Evolutionary conservation across 306 rosid genomes (phyloP).

Genomic region (Pyrus bretschneideri): DNA sequence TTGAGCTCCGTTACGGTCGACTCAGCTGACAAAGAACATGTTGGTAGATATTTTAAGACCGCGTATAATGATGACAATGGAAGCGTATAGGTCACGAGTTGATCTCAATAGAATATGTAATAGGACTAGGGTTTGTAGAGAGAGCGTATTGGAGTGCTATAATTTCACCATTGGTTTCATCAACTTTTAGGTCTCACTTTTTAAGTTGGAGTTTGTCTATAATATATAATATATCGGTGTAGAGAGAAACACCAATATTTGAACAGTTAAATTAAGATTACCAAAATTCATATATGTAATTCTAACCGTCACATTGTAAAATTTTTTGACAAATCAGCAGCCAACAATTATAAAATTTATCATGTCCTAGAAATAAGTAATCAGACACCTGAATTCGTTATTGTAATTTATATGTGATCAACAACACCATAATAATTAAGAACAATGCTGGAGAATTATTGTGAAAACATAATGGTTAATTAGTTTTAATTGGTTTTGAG

Average conservation of each 20-base stretch:
- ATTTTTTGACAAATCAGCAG: not conserved
- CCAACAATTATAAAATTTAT: not conserved
- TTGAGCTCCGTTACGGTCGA: constrained; percentile 33
- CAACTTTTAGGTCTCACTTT: not conserved
- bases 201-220: not conserved
- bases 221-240: too few relatives aligned
- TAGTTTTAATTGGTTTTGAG: not conserved
- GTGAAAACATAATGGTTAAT: not conserved
- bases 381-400: not conserved
- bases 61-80: constrained; percentile 34
- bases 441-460: not conserved
- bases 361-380: not conserved
- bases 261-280: not conserved
- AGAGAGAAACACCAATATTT: not conserved
- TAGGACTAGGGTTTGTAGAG: not conserved
- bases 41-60: not conserved
- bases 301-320: too few relatives aligned
- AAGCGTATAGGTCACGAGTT: constrained; percentile 26
- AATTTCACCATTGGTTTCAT: not conserved
- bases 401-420: not conserved
- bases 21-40: constrained; percentile 8
- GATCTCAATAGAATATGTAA: not conserved
- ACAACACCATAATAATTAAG: not conserved
- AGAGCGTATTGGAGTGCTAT: not conserved
- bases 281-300: too few relatives aligned